A percentile compares a stretch with the other conserved stretches of the same genome.
phyloP scores from a whole-genome alignment of 2,329 filamentous ascomycete species.

The Hymenoscyphus occultus region DNA sequence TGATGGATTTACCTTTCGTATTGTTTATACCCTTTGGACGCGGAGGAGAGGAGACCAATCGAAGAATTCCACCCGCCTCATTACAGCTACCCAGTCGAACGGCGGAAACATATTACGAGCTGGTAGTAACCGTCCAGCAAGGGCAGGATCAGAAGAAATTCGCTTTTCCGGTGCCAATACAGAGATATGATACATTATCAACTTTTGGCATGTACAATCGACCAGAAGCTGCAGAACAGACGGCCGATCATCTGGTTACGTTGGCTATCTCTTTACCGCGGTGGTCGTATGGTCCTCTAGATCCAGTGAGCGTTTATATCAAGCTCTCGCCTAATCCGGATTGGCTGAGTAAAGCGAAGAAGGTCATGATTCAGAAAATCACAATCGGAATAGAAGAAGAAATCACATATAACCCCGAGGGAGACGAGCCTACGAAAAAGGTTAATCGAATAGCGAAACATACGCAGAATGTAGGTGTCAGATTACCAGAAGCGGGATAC shows the following conservation, averaged over 20 bases:
- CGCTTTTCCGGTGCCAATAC: conserved; percentile 83
- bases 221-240: conserved; percentile 81
- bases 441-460: conserved; percentile 83
- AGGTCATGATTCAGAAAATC: conserved; percentile 91
- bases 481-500: conserved; percentile 86
- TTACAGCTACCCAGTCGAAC: conserved; percentile 86
- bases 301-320: conserved; percentile 94
- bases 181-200: conserved; percentile 92
- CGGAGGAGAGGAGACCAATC: conserved; percentile 83
- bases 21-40: conserved; percentile 95
- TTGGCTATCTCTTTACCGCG: conserved; percentile 87
- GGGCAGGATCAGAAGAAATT: conserved; percentile 88
- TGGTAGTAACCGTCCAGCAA: conserved; percentile 94
- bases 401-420: conserved; percentile 97
- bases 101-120: conserved; percentile 95
- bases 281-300: conserved; percentile 94
- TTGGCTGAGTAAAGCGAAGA: conserved; percentile 85
- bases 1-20: conserved; percentile 96
- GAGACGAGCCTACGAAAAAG: conserved; percentile 89
- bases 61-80: conserved; percentile 87
- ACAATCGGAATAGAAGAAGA: conserved; percentile 94
- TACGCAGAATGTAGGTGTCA: conserved; percentile 75
- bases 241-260: conserved; percentile 86
- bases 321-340: conserved; percentile 89
- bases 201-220: conserved; percentile 99